Evolutionary conservation across 2,329 filamentous ascomycete species (phyloP), one percentile per base, ranked within the genome.

Genomic region (Pestalotiopsis sp.): DNA sequence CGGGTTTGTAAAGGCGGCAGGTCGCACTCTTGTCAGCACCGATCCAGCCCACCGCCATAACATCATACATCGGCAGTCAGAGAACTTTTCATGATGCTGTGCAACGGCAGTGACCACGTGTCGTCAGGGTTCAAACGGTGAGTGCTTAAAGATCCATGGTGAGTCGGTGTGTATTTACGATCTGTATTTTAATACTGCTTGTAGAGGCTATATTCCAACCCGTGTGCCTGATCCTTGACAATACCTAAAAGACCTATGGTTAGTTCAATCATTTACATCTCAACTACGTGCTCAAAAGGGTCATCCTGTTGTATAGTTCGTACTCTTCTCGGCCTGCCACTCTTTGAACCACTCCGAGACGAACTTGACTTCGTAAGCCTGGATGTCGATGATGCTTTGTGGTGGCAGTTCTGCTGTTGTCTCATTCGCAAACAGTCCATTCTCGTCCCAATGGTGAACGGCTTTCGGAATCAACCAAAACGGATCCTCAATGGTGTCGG

Each of bases 371-470:
- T 92, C 84, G 70, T 86, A 78, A 57, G 80, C 77, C 75, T 94
- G 92, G 0, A 87, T 84, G 14, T 89, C 83, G 3, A 81, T 83
- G 5, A 94, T 85, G 2, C 89, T 80, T 1, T 79, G 75, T 0
- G 91, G 91, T 1, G 91, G 91, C 39, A 93, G 75, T 0, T 80
- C 79, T 2, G 83, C 72, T 5, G 83, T 87, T 0, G 90, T 91
- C 77, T 92, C 84, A 68, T 91, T 90, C 1, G 83, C 78, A 64
- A 90, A 88, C n/a, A 92, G 73, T 0, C 90, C 90, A 71, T 92
- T 91, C 80, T 92, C 90, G 72, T 93, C 92, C 91, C 92, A 96
- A 77, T 95, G 93, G 78, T 97, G 93, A 23, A 95, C 92, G 0
- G 89, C 92, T n/a, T 87, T 86, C 3, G 85, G 82, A 60, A 97